phyloP scores from a whole-genome alignment of 148 eudicot genomes.

The Cornus controversa region DNA sequence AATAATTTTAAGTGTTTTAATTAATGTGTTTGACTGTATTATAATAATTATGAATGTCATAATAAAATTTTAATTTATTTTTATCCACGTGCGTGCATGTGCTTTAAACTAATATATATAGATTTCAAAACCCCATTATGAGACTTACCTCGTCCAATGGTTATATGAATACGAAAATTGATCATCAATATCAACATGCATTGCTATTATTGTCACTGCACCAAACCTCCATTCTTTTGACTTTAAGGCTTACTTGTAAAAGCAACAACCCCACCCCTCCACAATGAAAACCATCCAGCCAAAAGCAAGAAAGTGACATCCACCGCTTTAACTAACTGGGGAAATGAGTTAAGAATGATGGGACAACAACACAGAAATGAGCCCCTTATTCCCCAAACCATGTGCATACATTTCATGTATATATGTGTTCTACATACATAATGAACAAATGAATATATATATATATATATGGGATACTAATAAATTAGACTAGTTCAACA shows the following conservation, averaged over 20 bases:
- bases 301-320: slow-evolving; percentile 20
- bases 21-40: too few relatives aligned
- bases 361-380: neutral
- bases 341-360: too few relatives aligned
- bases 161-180: too few relatives aligned
- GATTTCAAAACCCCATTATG: too few relatives aligned
- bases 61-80: too few relatives aligned
- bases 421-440: neutral
- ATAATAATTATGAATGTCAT: too few relatives aligned
- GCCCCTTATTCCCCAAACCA: neutral
- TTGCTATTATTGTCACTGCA: slow-evolving; percentile 6
- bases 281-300: neutral
- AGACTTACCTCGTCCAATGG: too few relatives aligned
- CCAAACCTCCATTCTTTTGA: slow-evolving; percentile 39
- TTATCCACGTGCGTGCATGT: too few relatives aligned
- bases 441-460: slow-evolving; percentile 7
- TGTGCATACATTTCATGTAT: neutral
- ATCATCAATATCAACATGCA: neutral
- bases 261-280: slow-evolving; percentile 24
- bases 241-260: slow-evolving; percentile 28
- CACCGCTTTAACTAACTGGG: too few relatives aligned
- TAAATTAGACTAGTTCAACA: slow-evolving; percentile 20
- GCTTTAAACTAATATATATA: too few relatives aligned
- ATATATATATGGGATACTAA: neutral
- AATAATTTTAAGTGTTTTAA: too few relatives aligned